Base-by-base conservation (phyloP, 176 grass and related monocot genomes). In the Triticum aestivum region DNA sequence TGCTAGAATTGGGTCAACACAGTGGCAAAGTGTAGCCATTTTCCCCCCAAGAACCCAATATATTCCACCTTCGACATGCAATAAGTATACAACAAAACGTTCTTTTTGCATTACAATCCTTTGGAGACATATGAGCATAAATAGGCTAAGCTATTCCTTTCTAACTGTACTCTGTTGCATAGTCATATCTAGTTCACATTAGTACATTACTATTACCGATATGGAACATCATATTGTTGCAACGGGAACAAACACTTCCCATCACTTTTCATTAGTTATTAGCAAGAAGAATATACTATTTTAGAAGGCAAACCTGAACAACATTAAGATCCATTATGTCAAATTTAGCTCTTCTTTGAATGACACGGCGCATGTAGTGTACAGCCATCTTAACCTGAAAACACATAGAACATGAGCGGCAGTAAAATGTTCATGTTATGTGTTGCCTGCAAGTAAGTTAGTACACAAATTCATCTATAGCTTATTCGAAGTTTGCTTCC, bases 341-440 rank as follows among this genome's bases (percentile, higher is more conserved):
- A 82, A 99, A 99, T 83, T 99, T 99, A 83, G 97, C 97, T 90
- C 89, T 92, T 90, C 81, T 99, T 84, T 99, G 97, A 84, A 99
- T 99, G 85, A 99, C 77, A 8, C 94, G 91, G 5, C 92, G 89
- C 97, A 99, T 99, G 78, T 99, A 99, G 73, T 92, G 97, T 69
- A 99, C 78, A 85, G 92, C 97, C 89, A 99, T 76, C 87, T 94
- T 96, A 80, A 99, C 90, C 97, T 99, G 89, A 75, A 84, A 70
- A 79, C 34, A 63, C n/a, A 68, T 69, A 85, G 37, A 82, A 23
- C 11, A 79, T 58, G n/a, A 84, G 5, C 15, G 39, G 59, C 33
- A 24, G 12, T 45, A 27, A 79, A 65, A 13, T 27, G 3, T 68
- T 67, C 18, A 17, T 68, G 75, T 42, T 54, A 77, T 77, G 24